Evolutionary conservation across 1,139 yeast species (phyloP).

Genomic region (Suhomyces yuchorum): DNA sequence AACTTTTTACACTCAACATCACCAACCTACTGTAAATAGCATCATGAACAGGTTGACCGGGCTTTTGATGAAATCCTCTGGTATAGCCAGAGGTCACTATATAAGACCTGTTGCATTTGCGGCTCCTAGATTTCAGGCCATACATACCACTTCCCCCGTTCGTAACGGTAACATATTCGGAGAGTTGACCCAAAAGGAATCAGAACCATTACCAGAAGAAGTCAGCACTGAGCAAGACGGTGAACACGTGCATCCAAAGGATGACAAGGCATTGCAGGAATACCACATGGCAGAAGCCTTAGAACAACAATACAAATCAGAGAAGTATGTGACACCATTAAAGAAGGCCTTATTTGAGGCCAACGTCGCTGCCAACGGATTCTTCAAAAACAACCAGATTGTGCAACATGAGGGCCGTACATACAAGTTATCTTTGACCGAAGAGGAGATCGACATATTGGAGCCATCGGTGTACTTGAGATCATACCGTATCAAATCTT

Average conservation of each 20-base stretch:
- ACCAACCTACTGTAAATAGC: slow-evolving; percentile 9
- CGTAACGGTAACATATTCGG: slow-evolving; percentile 28
- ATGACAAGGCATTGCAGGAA: slow-evolving; percentile 39
- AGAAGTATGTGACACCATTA: slow-evolving; percentile 64
- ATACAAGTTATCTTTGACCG: slow-evolving; percentile 59
- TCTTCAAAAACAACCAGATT: slow-evolving; percentile 64
- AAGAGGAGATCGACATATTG: slow-evolving; percentile 69
- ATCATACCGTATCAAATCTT: slow-evolving; percentile 78
- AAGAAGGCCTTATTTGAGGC: slow-evolving; percentile 64
- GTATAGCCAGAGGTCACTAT: slow-evolving; percentile 3
- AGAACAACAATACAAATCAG: slow-evolving; percentile 31
- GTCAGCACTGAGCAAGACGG: slow-evolving; percentile 16
- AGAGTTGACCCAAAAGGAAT: slow-evolving; percentile 28
- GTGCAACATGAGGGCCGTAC: slow-evolving; percentile 50
- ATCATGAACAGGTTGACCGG: slow-evolving; percentile 14
- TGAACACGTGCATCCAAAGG: slow-evolving; percentile 24
- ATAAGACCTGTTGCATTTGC: slow-evolving; percentile 6
- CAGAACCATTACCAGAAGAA: slow-evolving; percentile 12
- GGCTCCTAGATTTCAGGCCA: slow-evolving; percentile 5
- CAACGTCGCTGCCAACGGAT: slow-evolving; percentile 69
- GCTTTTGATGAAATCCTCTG: slow-evolving; percentile 9
- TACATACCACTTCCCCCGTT: slow-evolving; percentile 16
- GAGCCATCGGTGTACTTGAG: slow-evolving; percentile 83
- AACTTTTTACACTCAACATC: slow-evolving; percentile 4
- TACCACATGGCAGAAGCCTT: slow-evolving; percentile 35